phyloP scores from a whole-genome alignment of 148 eudicot genomes.

The Fagopyrum homotropicum region DNA sequence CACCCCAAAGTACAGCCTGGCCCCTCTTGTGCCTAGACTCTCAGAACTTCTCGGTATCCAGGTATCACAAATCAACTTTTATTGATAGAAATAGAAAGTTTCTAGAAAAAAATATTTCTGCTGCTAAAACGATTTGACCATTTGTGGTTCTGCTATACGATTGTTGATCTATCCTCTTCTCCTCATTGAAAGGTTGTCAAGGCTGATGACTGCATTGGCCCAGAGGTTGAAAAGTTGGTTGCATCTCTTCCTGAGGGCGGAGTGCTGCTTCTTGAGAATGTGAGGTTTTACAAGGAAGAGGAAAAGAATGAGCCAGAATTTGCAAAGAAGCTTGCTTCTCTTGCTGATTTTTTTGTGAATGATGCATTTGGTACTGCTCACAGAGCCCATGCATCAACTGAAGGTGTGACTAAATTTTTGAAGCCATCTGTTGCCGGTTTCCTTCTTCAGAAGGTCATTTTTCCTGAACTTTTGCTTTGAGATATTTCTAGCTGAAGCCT shows the following conservation, averaged over 20 bases:
- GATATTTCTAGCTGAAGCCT: not conserved
- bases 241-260: slow-evolving; percentile 80
- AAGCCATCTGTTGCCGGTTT: slow-evolving; percentile 92
- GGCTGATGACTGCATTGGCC: slow-evolving; percentile 88
- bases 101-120: not conserved
- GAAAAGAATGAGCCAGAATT: slow-evolving; percentile 93
- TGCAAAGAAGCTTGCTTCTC: slow-evolving; percentile 87
- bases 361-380: slow-evolving; percentile 98
- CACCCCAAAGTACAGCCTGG: slow-evolving; percentile 90
- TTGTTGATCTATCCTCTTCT: slow-evolving; percentile 10
- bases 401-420: slow-evolving; percentile 87
- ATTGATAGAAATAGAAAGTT: slow-evolving; percentile 4
- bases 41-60: slow-evolving; percentile 81
- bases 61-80: slow-evolving; percentile 29
- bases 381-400: slow-evolving; percentile 96
- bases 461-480: not conserved
- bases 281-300: slow-evolving; percentile 86
- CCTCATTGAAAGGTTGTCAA: slow-evolving; percentile 55
- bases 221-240: slow-evolving; percentile 85
- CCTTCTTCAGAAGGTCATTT: slow-evolving; percentile 80
- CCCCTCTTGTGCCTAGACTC: slow-evolving; percentile 85
- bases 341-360: slow-evolving; percentile 86
- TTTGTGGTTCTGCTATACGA: not conserved
- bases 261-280: slow-evolving; percentile 84
- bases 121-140: not conserved